Base-by-base conservation (phyloP, 1,284 basidiomycete genomes). In the Ustilago nuda region DNA sequence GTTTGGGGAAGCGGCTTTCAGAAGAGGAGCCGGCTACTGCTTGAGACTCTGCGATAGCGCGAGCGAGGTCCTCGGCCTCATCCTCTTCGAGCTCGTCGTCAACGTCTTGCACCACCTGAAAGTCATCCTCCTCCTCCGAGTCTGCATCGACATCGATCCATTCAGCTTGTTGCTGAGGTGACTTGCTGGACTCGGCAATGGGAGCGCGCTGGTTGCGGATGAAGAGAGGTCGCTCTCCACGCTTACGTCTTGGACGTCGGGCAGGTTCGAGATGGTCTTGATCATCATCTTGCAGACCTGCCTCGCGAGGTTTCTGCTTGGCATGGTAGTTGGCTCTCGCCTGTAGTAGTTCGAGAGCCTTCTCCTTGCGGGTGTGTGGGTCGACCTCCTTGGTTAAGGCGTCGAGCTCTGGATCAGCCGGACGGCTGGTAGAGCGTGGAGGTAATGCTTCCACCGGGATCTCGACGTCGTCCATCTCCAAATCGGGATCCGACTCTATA, bases 391-490 rank as follows among this genome's bases (percentile, higher is more conserved):
- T 65, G 19, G 59, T 75, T 52, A 78, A 66, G 27, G 61, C 76
- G 23, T 69, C 76, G 17, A 79, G 66, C 52, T 78, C 76, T 2
- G 80, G 75, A 62, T 83, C 80, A 30, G 62, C 58, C 13, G 55
- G 12, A 17, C 62, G 66, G 32, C 53, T 46, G 9, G 41, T 32
- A 1, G 53, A 51, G 3, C 56, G 61, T 27, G 61, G 57, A 13
- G 64, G 63, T 32, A 63, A 51, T n/a, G 56, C 46, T 23, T 55
- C 41, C 5, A 43, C 46, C 0, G 81, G 76, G 30, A 83, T 80
- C 41, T 80, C 76, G 52, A 84, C 83, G 12, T 84, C 83, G 36
- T 83, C 80, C 79, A 84, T 77, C 11, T 80, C 83, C 11, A 78
- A 45, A 11, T 79, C 77, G 4, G 74, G 66, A 41, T 75, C 75